Evolutionary conservation across 2,329 filamentous ascomycete genomes (phyloP).

Genomic region (Hypoxylon sp.): DNA sequence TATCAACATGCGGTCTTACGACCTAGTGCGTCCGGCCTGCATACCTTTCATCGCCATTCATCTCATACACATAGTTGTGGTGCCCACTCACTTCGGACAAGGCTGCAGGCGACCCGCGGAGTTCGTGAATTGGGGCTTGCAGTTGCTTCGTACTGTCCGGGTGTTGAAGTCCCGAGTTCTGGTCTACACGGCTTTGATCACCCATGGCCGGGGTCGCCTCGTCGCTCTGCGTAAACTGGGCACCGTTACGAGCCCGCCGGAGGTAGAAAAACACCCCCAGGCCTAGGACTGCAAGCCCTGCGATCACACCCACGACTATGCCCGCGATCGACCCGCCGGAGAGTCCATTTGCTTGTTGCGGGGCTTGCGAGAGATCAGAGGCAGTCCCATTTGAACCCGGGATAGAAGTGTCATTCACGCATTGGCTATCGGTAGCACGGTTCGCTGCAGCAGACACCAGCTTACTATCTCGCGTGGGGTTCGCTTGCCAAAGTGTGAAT

Average conservation of each 20-base stretch:
- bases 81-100: slow-evolving; percentile 17
- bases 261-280: slow-evolving; percentile 9
- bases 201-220: background rate
- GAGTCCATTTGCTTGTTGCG: background rate
- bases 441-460: slow-evolving; percentile 6
- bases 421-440: background rate
- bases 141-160: slow-evolving; percentile 4
- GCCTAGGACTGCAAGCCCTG: slow-evolving; percentile 3
- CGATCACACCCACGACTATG: slow-evolving; percentile 15
- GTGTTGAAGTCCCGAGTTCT: background rate
- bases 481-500: slow-evolving; percentile 53
- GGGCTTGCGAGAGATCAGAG: background rate
- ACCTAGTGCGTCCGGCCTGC: background rate
- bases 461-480: slow-evolving; percentile 39
- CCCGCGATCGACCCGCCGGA: slow-evolving; percentile 16
- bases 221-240: background rate
- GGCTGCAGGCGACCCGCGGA: background rate
- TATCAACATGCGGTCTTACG: too few relatives aligned
- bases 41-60: slow-evolving; percentile 6
- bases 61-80: slow-evolving; percentile 9
- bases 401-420: slow-evolving; percentile 4
- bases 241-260: background rate
- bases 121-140: background rate
- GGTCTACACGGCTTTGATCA: background rate
- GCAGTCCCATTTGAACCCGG: background rate